Percentiles rank a stretch among this genome's conserved stretches.
phyloP scores from a whole-genome alignment of 176 grass and related monocot genomes.

The Alloteropsis semialata region DNA sequence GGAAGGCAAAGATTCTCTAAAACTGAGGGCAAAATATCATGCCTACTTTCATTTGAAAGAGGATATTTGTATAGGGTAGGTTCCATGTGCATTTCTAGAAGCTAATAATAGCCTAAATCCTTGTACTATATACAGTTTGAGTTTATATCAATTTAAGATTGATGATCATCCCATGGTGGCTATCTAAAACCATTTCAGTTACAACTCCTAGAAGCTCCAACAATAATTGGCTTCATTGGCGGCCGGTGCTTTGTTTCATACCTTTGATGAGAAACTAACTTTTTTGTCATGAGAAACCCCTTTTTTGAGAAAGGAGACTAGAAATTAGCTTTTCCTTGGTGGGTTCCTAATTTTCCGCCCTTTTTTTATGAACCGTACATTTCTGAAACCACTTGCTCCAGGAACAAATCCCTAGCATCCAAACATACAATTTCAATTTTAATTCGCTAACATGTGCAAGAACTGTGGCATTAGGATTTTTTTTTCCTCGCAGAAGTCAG shows the following conservation, averaged over 20 bases:
- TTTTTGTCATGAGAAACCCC: too few species aligned
- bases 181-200: background rate
- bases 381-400: background rate
- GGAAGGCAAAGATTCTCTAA: background rate
- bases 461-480: background rate
- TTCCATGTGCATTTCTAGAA: background rate
- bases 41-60: background rate
- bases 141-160: background rate
- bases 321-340: background rate
- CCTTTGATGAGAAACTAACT: background rate
- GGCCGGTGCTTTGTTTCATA: background rate
- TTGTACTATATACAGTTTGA: background rate
- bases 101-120: background rate
- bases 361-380: background rate
- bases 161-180: background rate
- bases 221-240: background rate
- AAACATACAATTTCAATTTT: background rate
- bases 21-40: background rate
- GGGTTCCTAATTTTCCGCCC: background rate
- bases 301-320: background rate
- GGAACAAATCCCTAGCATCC: background rate
- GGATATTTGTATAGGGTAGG: background rate
- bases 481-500: background rate
- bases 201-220: background rate
- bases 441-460: background rate